Evolutionary conservation across 805 yeast species (phyloP).

Genomic region (Saturnispora dispora): DNA sequence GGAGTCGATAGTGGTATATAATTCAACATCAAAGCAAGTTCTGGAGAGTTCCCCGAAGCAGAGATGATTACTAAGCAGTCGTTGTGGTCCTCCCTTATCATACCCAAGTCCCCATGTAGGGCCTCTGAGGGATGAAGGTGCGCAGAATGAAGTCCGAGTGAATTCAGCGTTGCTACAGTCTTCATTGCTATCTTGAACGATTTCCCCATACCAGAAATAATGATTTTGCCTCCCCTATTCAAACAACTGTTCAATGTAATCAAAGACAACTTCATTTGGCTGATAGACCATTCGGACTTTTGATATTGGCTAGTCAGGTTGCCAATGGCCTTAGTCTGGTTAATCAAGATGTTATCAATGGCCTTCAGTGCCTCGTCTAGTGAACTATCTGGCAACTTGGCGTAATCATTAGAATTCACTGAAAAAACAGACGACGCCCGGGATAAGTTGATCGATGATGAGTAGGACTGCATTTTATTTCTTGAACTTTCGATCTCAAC

Average conservation of each 20-base stretch:
- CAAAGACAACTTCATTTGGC: conserved; percentile 36
- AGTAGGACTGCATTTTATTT: conserved; percentile 4
- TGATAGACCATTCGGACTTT: conserved; percentile 36
- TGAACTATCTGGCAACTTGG: conserved; percentile 15
- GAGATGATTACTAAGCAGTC: conserved; percentile 60
- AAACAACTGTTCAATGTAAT: conserved; percentile 35
- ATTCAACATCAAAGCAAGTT: conserved; percentile 47
- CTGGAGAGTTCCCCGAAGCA: conserved; percentile 80
- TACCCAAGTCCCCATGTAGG: conserved; percentile 82
- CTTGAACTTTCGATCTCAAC: neutral
- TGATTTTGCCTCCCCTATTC: conserved; percentile 53
- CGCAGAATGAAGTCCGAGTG: conserved; percentile 62
- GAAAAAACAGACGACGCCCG: conserved; percentile 23
- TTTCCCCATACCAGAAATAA: conserved; percentile 79
- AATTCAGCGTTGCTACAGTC: conserved; percentile 73
- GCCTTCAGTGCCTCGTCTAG: conserved; percentile 22
- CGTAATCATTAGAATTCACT: conserved; percentile 9
- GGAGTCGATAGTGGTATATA: conserved; percentile 49
- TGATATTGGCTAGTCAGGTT: conserved; percentile 39
- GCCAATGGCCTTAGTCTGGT: conserved; percentile 40
- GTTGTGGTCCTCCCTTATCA: conserved; percentile 43
- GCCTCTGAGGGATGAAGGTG: conserved; percentile 80
- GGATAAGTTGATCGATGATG: conserved; percentile 15
- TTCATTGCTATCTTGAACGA: conserved; percentile 72
- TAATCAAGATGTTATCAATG: conserved; percentile 33